Percentiles rank a stretch among this genome's conserved stretches.
phyloP scores from a whole-genome alignment of 352 stramenopile species.

The Thraustochytrium sp. region DNA sequence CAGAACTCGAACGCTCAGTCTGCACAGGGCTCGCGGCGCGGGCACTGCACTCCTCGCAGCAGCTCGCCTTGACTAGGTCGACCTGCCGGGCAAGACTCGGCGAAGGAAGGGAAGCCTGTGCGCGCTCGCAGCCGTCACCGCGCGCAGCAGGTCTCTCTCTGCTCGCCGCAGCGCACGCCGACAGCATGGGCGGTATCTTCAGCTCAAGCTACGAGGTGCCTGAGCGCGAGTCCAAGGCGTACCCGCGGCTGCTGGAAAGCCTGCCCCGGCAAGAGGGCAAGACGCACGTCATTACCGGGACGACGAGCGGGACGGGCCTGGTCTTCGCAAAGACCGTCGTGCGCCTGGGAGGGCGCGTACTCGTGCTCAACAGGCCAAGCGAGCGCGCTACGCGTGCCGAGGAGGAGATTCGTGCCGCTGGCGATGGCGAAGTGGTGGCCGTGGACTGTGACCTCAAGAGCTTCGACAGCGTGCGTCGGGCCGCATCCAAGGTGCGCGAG shows the following conservation, averaged over 20 bases:
- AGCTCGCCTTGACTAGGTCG: too few relatives aligned
- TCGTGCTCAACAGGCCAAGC: not conserved
- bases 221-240: not conserved
- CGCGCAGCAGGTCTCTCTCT: too few relatives aligned
- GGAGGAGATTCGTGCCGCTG: not conserved
- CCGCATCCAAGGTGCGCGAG: constrained; percentile 42
- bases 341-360: not conserved
- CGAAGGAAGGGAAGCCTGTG: too few relatives aligned
- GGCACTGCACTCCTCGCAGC: too few relatives aligned
- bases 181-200: too few relatives aligned
- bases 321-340: not conserved
- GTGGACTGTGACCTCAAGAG: constrained; percentile 4
- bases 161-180: too few relatives aligned
- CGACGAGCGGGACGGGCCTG: not conserved
- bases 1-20: too few relatives aligned
- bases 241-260: not conserved
- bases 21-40: too few relatives aligned
- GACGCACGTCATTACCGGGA: constrained; percentile 1
- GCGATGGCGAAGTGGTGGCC: not conserved
- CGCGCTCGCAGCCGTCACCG: too few relatives aligned
- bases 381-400: not conserved
- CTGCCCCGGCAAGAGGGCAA: not conserved
- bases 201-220: not conserved
- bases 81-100: too few relatives aligned
- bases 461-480: not conserved